Percentiles rank a stretch among this genome's conserved stretches.
Conservation (phyloP, 2,329 filamentous ascomycete genomes). For the Helotiales sp. region DNA sequence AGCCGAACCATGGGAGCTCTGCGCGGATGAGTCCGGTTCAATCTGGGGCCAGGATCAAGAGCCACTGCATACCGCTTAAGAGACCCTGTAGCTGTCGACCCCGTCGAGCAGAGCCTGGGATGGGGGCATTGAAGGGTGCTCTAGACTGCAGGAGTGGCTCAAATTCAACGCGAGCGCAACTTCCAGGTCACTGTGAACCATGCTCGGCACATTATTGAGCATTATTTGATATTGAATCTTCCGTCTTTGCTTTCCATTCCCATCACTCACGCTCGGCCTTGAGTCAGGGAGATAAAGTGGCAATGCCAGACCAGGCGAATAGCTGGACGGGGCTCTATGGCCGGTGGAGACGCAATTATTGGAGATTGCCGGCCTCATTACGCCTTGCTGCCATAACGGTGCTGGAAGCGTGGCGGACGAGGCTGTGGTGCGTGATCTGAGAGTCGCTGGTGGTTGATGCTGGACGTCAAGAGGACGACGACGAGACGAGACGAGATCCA, state of each 20-base stretch:
- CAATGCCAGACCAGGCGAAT: conserved; percentile 18
- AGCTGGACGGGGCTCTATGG: not conserved
- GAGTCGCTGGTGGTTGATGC: not conserved
- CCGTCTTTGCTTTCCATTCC: not conserved
- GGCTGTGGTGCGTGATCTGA: not conserved
- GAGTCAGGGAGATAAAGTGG: conserved; percentile 15
- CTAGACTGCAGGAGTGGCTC: conserved; percentile 19
- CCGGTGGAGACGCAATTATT: not conserved
- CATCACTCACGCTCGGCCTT: conserved; percentile 16
- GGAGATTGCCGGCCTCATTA: not conserved
- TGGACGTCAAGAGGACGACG: no score
- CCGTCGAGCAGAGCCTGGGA: not conserved
- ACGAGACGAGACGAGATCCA: no score
- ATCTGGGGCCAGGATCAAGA: conserved; percentile 30
- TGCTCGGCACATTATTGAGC: conserved; percentile 16
- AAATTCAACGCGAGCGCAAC: conserved; percentile 20
- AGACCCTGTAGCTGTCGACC: conserved; percentile 22
- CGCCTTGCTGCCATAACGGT: not conserved
- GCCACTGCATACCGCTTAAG: conserved; percentile 41
- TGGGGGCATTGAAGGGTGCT: conserved; percentile 6
- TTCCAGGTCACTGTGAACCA: conserved; percentile 4
- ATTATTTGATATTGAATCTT: conserved; percentile 1
- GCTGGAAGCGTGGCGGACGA: not conserved
- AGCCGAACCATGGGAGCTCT: conserved; percentile 44
- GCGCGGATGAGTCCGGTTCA: conserved; percentile 47